Evolutionary conservation across 2,329 filamentous ascomycete species (phyloP).

Genomic region (Domatiomyces globalis): DNA sequence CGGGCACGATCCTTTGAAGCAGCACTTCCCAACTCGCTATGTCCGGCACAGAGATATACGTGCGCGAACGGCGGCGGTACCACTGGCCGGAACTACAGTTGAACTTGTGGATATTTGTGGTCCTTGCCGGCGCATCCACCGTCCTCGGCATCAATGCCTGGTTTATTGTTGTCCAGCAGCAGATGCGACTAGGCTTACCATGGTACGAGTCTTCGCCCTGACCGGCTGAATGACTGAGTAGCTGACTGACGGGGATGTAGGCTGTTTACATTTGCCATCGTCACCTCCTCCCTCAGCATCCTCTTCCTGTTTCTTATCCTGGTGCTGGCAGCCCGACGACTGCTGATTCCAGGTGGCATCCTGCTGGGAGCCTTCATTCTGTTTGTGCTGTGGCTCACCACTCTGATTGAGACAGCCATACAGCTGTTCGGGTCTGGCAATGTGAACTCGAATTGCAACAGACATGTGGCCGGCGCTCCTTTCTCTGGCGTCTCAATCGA

Average conservation of each 20-base stretch:
- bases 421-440: constrained; percentile 46
- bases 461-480: constrained; percentile 37
- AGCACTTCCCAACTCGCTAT: not conserved
- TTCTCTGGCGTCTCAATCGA: constrained; percentile 36
- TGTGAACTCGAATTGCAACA: constrained; percentile 45
- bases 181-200: constrained; percentile 42
- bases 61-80: constrained; percentile 34
- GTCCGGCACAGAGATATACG: constrained; percentile 17
- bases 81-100: constrained; percentile 52
- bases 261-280: constrained; percentile 52
- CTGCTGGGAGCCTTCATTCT: constrained; percentile 48
- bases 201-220: constrained; percentile 33
- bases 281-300: constrained; percentile 41
- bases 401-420: constrained; percentile 48
- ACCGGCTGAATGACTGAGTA: not conserved
- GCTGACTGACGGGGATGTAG: constrained; percentile 24
- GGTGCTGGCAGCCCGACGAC: constrained; percentile 40
- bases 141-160: constrained; percentile 47
- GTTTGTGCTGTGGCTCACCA: constrained; percentile 47
- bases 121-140: constrained; percentile 43
- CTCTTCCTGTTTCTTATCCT: constrained; percentile 46
- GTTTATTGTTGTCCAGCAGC: constrained; percentile 45
- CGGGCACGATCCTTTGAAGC: not conserved
- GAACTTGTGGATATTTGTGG: constrained; percentile 51
- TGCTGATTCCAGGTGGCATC: constrained; percentile 45